Base-by-base conservation (phyloP, 148 eudicot genomes). In the Linanthus parryae region DNA sequence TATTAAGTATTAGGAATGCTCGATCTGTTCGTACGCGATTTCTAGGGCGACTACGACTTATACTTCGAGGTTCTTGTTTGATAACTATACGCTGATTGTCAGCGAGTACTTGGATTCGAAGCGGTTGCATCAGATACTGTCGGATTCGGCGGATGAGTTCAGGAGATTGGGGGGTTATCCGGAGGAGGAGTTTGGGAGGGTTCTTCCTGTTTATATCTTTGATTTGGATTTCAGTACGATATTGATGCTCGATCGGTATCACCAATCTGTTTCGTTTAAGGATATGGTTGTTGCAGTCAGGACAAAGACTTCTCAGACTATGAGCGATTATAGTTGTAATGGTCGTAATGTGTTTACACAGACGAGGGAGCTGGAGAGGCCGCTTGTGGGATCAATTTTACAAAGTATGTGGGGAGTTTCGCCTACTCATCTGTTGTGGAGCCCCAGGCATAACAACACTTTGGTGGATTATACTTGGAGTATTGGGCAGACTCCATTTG, bases 391-490 rank as follows among this genome's bases (percentile, higher is more conserved):
- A 47, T 92, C 96, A 0, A 78, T 92, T 52, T 69, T 92, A 54
- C 99, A 92, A 76, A 87, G 94, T 56, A 87, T 92, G 99, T 92
- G 94, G 91, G 99, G 99, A 20, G 94, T 92, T 33, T 87, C 99
- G 3, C 99, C 99, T 3, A 92, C 96, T 10, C 99, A 92, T 74
- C 35, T 84, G 60, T 59, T 72, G 1, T 92, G 99, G 99, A 92
- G 96, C 70, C 75, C 90, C 0, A 68, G 65, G 61, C 94, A 92
- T 61, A 92, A 92, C 57, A 72, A 44, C 30, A 81, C 96, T 36
- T 39, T 87, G 45, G 85, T 87, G 53, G 99, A 92, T 55, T 92
- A 92, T 46, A 92, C 99, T 0, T 92, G 99, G 99, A 87, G 96
- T 53, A 78, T 87, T 18, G 96, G 96, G 38, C 94, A 84, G 4